Base-by-base conservation (phyloP, 768 basidiomycete genomes). In the Hypholoma fasciculare region DNA sequence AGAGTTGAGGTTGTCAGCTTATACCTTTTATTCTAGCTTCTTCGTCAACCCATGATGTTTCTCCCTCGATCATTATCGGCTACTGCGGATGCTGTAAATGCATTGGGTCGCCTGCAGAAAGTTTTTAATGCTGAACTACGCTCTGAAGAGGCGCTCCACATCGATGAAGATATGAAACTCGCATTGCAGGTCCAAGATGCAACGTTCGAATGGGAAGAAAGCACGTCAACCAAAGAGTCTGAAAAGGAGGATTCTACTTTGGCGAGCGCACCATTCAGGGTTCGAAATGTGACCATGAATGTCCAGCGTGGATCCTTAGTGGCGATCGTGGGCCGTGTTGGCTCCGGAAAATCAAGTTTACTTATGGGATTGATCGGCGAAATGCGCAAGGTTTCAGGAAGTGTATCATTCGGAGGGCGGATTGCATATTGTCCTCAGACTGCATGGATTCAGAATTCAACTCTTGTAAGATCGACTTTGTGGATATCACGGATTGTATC, bases 391-490 rank as follows among this genome's bases (percentile, higher is more conserved):
- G 61, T 76, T 2, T 67, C 71, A 8, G 89, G 89, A 0, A 66
- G 71, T 12, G 80, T 87, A 38, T 71, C 75, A 0, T 85, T 90
- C 61, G 85, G 89, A 7, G 88, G 89, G 0, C 71, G 74, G 13
- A 77, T 90, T 9, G 87, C 82, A 5, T 92, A 90, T 66, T 88
- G 86, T 65, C 79, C 88, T 14, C 89, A 92, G 70, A 82, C 81
- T 0, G 86, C 88, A 0, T 92, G 89, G 89, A 90, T 92, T 49
- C 87, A 89, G 68, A 89, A 89, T 65, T 82, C 83, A 0, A 77
- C 83, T 4, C 63, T 87, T 66, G 86, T 86, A 54, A 50, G 81
- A 62, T 40, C 13, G 13, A n/a, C 4, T 16, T 27, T 19, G 4
- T 13, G 9, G 16, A 20, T 27, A 36, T 16, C 20, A 34, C 13